These are phyloP conservation scores for Diphasiastrum complanatum DNA, from an alignment of 83 land plant species.

Conservation along the genomic window DNA sequence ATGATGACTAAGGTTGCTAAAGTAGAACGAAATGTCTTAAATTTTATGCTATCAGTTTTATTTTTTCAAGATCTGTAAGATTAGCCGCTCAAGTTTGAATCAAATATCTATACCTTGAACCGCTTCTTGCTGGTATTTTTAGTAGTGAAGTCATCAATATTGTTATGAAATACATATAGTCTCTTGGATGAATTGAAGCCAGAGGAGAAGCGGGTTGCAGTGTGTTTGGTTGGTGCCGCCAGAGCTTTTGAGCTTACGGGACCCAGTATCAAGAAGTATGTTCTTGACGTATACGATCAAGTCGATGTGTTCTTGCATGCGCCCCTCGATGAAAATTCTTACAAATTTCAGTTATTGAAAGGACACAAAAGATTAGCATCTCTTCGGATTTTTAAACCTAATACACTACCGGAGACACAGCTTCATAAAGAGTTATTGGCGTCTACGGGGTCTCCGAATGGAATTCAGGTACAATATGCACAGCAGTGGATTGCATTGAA, in stretches of 20 bases:
- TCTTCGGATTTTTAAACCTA: constrained; percentile 51
- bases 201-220: constrained; percentile 69
- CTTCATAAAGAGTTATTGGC: constrained; percentile 47
- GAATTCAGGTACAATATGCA: constrained; percentile 98
- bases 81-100: too few species aligned
- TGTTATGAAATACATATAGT: too few species aligned
- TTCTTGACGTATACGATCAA: constrained; percentile 42
- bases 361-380: constrained; percentile 38
- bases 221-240: constrained; percentile 88
- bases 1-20: too few species aligned
- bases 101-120: too few species aligned
- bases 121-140: too few species aligned
- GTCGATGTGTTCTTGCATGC: constrained; percentile 73
- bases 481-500: too few species aligned
- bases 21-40: too few species aligned
- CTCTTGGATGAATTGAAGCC: too few species aligned
- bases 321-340: constrained; percentile 60
- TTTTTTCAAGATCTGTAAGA: too few species aligned
- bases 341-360: constrained; percentile 53
- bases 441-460: constrained; percentile 63
- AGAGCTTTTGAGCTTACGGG: constrained; percentile 90
- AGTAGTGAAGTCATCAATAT: too few species aligned
- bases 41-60: too few species aligned
- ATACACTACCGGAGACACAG: constrained; percentile 31
- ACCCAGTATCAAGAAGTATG: constrained; percentile 49